Evolutionary conservation across 2,329 filamentous ascomycete genomes (phyloP), one percentile per base, ranked within the genome.

Genomic region (Neonectria punicea): DNA sequence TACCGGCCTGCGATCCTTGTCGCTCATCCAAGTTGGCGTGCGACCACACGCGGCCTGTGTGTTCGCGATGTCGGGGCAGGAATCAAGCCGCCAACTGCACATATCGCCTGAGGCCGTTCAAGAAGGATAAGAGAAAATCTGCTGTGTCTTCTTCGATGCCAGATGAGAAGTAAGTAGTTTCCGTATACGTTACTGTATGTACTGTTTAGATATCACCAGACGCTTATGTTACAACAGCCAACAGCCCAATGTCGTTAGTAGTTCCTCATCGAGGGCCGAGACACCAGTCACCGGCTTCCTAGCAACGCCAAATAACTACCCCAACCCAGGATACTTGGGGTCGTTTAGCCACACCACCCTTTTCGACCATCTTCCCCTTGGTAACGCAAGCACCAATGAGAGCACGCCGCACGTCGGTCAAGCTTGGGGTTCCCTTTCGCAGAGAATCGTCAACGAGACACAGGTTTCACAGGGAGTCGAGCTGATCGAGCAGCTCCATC

Each of bases 1-100:
- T 49, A 6, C 60, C 61, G 3, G 73, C 73, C 1, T 74, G 76
- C 70, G 65, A 78, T 67, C 50, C 78, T 58, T 66, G 79, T 69
- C 47, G 78, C 67, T 43, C 55, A 8, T 64, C 72, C 3, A 75
- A 75, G 47, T 58, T 74, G 14, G 73, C 70, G 2, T 71, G 71
- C 63, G 67, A 75, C 55, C 75, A 77, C 61, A 43, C 58, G n/a
- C 49, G 65, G 46, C 74, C 75, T 6, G 67, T 67, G 18, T 77
- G 75, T 46, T 67, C 69, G 22, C 69, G 75, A 13, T 77, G 75
- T 32, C 64, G 51, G 16, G 66, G 65, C 28, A 49, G 55, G 32
- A 56, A 50, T 34, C 66, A 46, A 25, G 14, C 46, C 1, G 20
- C 14, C 28, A 28, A 22, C 7, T 67, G 65, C 22, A 51, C 16